Base-by-base conservation (phyloP, 1,139 yeast species). In the Kluyveromyces marxianus region DNA sequence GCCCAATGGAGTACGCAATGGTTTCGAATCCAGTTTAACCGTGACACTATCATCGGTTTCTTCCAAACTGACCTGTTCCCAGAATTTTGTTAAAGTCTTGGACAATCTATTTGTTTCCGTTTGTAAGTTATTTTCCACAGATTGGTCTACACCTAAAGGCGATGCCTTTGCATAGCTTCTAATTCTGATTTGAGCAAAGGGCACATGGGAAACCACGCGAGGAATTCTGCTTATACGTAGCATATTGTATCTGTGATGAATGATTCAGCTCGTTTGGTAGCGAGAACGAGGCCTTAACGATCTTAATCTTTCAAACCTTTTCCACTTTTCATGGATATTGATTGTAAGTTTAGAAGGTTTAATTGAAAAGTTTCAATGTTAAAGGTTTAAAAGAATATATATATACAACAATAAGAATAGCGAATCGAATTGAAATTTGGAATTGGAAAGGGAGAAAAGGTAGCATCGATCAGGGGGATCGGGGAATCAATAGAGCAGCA, bases 1-100 rank as follows among this genome's bases (percentile, higher is more conserved):
- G 1, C 97, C 97, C 44, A 81, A 67, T 0, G 97, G 96, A 0
- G 98, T 90, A 60, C 82, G 83, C 52, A 92, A 69, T 0, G 95
- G 76, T 62, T 83, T 85, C 0, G 76, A 73, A 57, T 87, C 97
- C 40, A 92, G 69, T 50, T 79, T 79, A 29, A 92, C 71, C 31
- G 73, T 76, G 49, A 69, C 69, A n/a, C 68, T 51, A 1, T 60
- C 60, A 2, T 53, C 54, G 1, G 54, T 51, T 29, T 67, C 63
- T 27, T 65, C 55, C 10, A 85, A 70, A 28, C 72, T 74, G 7
- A 88, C 95, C 47, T 80, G 76, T 49, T 84, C 87, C 97, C 97
- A 92, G 63, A 92, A 90, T 64, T 81, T 81, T 44, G 78, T 72
- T 45, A 85, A 67, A 0, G 95, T 83, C 61, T 81, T 82, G 44